phyloP scores from a whole-genome alignment of 352 stramenopile genomes.

The Phytopythium oedochilum region DNA sequence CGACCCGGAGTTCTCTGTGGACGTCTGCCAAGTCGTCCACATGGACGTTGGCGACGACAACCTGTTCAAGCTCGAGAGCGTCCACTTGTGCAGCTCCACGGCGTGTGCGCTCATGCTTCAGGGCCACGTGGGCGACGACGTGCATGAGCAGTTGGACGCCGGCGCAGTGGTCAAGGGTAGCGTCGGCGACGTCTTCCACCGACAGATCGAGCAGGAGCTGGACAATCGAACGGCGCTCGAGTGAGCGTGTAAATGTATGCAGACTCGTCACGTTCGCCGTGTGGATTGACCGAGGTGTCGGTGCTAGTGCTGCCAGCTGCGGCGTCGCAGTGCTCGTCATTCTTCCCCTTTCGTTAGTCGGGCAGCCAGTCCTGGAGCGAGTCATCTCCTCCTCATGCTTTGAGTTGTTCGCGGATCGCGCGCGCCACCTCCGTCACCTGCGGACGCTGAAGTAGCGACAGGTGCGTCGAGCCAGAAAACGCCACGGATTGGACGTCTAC shows the following conservation, averaged over 20 bases:
- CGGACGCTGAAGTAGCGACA: slow-evolving; percentile 26
- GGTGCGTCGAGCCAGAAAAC: slow-evolving; percentile 22
- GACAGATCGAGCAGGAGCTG: slow-evolving; percentile 18
- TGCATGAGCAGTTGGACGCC: slow-evolving; percentile 5
- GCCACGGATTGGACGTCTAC: slow-evolving; percentile 13
- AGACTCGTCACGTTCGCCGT: too few species aligned
- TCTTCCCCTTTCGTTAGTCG: background rate
- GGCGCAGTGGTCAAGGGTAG: background rate
- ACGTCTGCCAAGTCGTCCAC: slow-evolving; percentile 21
- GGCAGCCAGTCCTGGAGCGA: too few species aligned
- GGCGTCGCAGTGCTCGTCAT: too few species aligned
- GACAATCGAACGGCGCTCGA: background rate
- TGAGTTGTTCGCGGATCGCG: slow-evolving; percentile 9
- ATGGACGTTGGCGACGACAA: slow-evolving; percentile 25
- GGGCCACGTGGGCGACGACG: background rate
- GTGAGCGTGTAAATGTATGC: background rate
- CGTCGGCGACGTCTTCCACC: slow-evolving; percentile 10
- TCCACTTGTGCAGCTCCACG: slow-evolving; percentile 18
- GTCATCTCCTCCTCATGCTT: background rate
- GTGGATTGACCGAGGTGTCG: too few species aligned
- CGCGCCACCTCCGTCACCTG: slow-evolving; percentile 20
- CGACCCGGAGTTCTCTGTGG: background rate
- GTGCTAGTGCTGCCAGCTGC: too few species aligned
- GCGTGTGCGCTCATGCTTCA: slow-evolving; percentile 19
- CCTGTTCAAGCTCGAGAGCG: slow-evolving; percentile 23